Evolutionary conservation across 2,329 filamentous ascomycete genomes (phyloP).

Genomic region (Ceratocystis huliohia): DNA sequence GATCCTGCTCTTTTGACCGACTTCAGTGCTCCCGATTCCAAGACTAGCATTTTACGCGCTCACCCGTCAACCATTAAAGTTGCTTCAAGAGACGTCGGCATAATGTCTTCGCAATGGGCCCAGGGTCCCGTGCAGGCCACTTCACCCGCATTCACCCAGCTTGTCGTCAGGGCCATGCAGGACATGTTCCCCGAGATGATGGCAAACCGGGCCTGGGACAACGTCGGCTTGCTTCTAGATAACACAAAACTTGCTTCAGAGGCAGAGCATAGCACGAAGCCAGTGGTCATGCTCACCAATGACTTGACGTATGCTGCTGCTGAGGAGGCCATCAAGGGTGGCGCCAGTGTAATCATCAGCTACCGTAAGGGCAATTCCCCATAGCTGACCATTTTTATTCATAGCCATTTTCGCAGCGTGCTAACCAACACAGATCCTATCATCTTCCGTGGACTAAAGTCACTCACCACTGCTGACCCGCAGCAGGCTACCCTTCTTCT

Average conservation of each 20-base stretch:
- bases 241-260: constrained; percentile 29
- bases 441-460: constrained; percentile 88
- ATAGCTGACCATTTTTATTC: background rate
- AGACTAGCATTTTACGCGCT: too few relatives aligned
- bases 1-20: constrained; percentile 21
- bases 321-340: constrained; percentile 70
- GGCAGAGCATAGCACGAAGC: constrained; percentile 26
- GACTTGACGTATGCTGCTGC: constrained; percentile 83
- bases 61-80: too few relatives aligned
- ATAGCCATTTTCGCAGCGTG: background rate
- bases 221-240: constrained; percentile 65
- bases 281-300: constrained; percentile 52
- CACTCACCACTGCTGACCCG: constrained; percentile 67
- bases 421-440: constrained; percentile 58
- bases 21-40: background rate
- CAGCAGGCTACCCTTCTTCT: constrained; percentile 78
- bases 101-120: constrained; percentile 11
- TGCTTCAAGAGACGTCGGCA: too few relatives aligned
- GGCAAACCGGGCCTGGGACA: constrained; percentile 86
- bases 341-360: constrained; percentile 68
- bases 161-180: constrained; percentile 67
- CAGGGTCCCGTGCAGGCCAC: constrained; percentile 13
- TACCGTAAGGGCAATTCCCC: constrained; percentile 50
- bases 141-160: constrained; percentile 33
- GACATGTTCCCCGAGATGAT: constrained; percentile 79